These are phyloP conservation scores for Leucocoprinus sp. DNA, from an alignment of 768 basidiomycete species.

Conservation along the genomic window DNA sequence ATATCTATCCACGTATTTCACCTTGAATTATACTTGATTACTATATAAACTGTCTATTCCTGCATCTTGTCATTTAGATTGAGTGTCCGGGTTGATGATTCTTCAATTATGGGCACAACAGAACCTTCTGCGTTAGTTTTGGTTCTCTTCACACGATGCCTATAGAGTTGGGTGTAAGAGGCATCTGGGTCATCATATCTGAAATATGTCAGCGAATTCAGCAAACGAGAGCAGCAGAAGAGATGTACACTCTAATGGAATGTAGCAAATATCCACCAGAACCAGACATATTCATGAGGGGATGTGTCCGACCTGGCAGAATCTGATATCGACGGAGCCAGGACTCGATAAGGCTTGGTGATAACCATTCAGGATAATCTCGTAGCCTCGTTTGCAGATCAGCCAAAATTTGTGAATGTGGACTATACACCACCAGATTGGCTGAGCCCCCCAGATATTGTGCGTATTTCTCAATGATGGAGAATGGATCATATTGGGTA, in stretches of 20 bases:
- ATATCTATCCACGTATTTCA: neutral
- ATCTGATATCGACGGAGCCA: conserved; percentile 89
- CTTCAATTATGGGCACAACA: conserved; percentile 6
- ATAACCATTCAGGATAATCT: conserved; percentile 57
- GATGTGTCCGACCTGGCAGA: conserved; percentile 94
- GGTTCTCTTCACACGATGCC: conserved; percentile 33
- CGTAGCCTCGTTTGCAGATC: conserved; percentile 70
- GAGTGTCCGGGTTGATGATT: neutral
- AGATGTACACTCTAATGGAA: conserved; percentile 71
- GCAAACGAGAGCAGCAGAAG: neutral
- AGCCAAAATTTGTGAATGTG: conserved; percentile 58
- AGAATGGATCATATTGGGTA: conserved; percentile 77
- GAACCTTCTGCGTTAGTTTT: conserved; percentile 14
- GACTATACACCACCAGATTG: conserved; percentile 81
- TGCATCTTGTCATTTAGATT: neutral
- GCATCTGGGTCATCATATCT: conserved; percentile 65
- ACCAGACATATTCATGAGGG: conserved; percentile 85
- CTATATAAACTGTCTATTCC: too few species aligned
- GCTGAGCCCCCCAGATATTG: conserved; percentile 82
- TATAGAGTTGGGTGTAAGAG: conserved; percentile 41
- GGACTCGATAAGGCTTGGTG: conserved; percentile 73
- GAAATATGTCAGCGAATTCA: neutral
- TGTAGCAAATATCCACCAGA: conserved; percentile 85
- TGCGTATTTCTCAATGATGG: conserved; percentile 64
- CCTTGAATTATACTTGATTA: too few species aligned